Percentiles rank a stretch among this genome's conserved stretches.
Evolutionary conservation across 805 yeast species (phyloP).

Genomic region (Pichia membranifaciens): DNA sequence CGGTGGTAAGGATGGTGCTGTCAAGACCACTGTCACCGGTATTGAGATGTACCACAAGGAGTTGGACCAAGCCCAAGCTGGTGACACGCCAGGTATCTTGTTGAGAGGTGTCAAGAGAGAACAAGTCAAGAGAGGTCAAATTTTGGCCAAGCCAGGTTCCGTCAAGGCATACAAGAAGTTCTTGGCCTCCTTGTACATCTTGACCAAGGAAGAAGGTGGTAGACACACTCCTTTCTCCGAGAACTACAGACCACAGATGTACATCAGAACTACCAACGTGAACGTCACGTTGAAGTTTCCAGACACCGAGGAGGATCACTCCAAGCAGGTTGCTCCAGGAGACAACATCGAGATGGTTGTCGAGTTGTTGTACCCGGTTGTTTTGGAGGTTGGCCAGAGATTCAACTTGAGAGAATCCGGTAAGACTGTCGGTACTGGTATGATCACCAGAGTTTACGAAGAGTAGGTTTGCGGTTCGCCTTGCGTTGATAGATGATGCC

Average conservation of each 20-base stretch:
- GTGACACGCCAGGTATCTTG: conserved; percentile 97
- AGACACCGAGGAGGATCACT: conserved; percentile 67
- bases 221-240: conserved; percentile 96
- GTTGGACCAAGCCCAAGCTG: conserved; percentile 95
- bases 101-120: conserved; percentile 98
- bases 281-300: conserved; percentile 90
- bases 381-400: conserved; percentile 94
- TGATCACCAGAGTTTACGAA: conserved; percentile 66
- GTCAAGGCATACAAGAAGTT: conserved; percentile 90
- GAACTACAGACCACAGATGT: conserved; percentile 97
- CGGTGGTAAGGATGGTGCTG: conserved; percentile 79
- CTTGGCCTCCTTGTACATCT: conserved; percentile 86
- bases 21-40: conserved; percentile 95
- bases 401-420: conserved; percentile 99
- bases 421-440: conserved; percentile 97
- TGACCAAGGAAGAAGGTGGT: conserved; percentile 98
- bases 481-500: too few relatives aligned
- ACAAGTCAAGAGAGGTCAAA: conserved; percentile 96
- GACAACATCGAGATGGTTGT: conserved; percentile 97
- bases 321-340: conserved; percentile 93
- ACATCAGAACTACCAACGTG: conserved; percentile 93
- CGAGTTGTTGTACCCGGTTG: conserved; percentile 83
- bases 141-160: conserved; percentile 85
- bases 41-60: conserved; percentile 99
- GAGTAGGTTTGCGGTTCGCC: conserved; percentile 14